Conservation (phyloP, 805 yeast species). For the Ogataea nakhonphanomensis region DNA sequence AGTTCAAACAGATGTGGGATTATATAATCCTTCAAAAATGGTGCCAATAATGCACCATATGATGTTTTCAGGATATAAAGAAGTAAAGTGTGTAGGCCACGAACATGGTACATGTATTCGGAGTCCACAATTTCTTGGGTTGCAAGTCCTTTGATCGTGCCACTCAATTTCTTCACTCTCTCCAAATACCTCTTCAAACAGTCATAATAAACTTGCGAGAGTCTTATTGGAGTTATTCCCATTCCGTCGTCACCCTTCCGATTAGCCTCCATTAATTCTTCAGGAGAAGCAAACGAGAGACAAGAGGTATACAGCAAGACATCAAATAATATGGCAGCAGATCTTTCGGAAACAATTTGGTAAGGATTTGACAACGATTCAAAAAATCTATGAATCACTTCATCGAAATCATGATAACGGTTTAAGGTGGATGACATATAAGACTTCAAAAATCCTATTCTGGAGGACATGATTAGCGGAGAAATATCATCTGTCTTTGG, state of each 20-base stretch:
- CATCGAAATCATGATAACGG: conserved; percentile 48
- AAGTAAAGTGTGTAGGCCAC: conserved; percentile 63
- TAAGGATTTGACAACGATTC: conserved; percentile 60
- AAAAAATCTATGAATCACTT: conserved; percentile 42
- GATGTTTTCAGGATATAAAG: conserved; percentile 51
- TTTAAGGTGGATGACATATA: conserved; percentile 27
- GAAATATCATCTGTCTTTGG: conserved; percentile 48
- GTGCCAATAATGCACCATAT: conserved; percentile 49
- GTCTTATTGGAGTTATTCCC: conserved; percentile 27
- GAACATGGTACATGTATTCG: conserved; percentile 57
- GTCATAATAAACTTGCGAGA: conserved; percentile 32
- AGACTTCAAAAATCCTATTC: conserved; percentile 53
- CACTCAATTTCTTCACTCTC: conserved; percentile 38
- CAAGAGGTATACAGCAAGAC: conserved; percentile 20
- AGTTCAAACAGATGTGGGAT: conserved; percentile 68
- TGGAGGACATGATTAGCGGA: conserved; percentile 62
- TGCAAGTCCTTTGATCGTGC: conserved; percentile 30
- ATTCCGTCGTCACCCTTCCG: conserved; percentile 34
- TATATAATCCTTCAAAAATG: conserved; percentile 48
- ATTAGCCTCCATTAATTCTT: conserved; percentile 39
- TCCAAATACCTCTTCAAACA: conserved; percentile 43
- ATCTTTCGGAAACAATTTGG: conserved; percentile 64
- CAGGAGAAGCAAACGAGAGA: conserved; percentile 25
- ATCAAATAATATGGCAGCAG: conserved; percentile 57
- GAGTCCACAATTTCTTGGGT: conserved; percentile 60